phyloP scores from a whole-genome alignment of 768 basidiomycete species.

The Mycena chlorophos region DNA sequence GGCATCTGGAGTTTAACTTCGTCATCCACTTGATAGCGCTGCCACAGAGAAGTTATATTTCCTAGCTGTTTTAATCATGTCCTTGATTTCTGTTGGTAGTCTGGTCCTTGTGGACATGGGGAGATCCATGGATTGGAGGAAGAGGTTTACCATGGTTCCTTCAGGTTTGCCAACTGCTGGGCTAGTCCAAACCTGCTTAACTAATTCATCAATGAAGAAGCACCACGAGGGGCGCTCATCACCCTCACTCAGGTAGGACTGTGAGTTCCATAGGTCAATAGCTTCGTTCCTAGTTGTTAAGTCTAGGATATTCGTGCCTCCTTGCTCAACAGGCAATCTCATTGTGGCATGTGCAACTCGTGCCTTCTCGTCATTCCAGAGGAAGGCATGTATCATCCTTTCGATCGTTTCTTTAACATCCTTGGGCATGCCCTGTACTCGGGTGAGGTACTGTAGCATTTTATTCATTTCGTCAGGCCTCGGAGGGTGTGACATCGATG shows the following conservation, averaged over 20 bases:
- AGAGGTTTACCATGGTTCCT: conserved; percentile 1
- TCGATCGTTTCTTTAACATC: conserved; percentile 3
- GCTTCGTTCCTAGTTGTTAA: conserved; percentile 1
- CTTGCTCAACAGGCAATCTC: background rate
- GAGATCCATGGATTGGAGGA: background rate
- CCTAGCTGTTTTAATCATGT: background rate
- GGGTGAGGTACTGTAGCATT: too few species aligned
- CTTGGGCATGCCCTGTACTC: conserved; percentile 30
- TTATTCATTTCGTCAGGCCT: too few species aligned
- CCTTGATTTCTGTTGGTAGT: background rate
- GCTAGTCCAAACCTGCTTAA: background rate
- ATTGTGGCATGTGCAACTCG: conserved; percentile 4
- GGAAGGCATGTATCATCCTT: background rate
- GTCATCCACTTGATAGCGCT: background rate
- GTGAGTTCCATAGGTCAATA: conserved; percentile 6
- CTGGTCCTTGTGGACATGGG: background rate
- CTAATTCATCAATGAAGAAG: conserved; percentile 1
- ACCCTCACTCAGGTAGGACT: conserved; percentile 1
- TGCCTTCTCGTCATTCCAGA: conserved; percentile 13
- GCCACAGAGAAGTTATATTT: background rate
- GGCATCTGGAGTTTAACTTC: background rate
- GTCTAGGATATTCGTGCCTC: conserved; percentile 4
- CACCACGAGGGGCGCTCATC: background rate
- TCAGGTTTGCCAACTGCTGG: background rate
- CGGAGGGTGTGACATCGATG: too few species aligned